Evolutionary conservation across 2,329 filamentous ascomycete species (phyloP).

Genomic region (Fusarium sublunatum): DNA sequence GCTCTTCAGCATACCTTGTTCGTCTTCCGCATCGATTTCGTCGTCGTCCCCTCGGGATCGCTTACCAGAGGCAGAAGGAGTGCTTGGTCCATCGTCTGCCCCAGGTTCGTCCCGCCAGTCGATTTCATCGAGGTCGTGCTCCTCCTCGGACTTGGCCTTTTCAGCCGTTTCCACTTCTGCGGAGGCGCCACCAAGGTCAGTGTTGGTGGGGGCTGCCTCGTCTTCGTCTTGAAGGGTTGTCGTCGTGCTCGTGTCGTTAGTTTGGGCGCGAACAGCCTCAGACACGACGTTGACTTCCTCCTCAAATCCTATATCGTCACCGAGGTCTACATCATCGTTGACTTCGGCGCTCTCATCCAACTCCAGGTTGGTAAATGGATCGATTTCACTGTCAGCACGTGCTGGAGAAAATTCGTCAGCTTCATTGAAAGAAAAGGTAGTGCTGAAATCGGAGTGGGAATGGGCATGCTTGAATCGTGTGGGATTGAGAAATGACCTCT

Average conservation of each 20-base stretch:
- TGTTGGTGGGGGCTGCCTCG: constrained; percentile 42
- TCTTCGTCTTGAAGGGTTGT: constrained; percentile 50
- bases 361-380: constrained; percentile 45
- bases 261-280: constrained; percentile 24
- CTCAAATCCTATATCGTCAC: constrained; percentile 29
- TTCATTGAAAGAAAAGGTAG: constrained; percentile 36
- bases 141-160: constrained; percentile 23
- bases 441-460: constrained; percentile 30
- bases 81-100: constrained; percentile 35
- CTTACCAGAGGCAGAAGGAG: constrained; percentile 42
- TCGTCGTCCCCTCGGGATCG: constrained; percentile 47
- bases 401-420: constrained; percentile 46
- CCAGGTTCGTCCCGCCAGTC: constrained; percentile 49
- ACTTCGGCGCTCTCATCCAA: constrained; percentile 37
- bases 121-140: constrained; percentile 45
- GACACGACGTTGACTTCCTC: constrained; percentile 30
- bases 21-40: constrained; percentile 49
- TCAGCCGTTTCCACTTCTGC: constrained; percentile 40
- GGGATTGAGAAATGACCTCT: constrained; percentile 2
- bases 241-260: constrained; percentile 48
- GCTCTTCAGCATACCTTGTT: constrained; percentile 45
- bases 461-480: constrained; percentile 14
- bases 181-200: constrained; percentile 40
- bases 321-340: constrained; percentile 33
- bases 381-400: constrained; percentile 37